Evolutionary conservation across 2,329 filamentous ascomycete genomes (phyloP).

Genomic region (Cadophora malorum): DNA sequence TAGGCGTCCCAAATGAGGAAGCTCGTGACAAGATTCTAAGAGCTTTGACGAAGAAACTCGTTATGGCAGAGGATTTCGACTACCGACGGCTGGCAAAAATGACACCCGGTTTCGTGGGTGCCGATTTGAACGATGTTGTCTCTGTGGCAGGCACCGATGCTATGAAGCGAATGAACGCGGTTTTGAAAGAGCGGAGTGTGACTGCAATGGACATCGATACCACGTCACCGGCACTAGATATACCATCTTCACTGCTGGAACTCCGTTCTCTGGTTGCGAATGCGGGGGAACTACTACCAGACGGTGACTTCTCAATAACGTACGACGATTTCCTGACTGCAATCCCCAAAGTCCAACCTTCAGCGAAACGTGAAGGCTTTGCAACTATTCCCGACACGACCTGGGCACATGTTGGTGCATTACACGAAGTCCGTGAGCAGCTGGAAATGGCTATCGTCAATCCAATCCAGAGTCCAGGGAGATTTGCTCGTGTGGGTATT

Average conservation of each 20-base stretch:
- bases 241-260: conserved; percentile 48
- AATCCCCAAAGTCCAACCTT: conserved; percentile 77
- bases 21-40: conserved; percentile 80
- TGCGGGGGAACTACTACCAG: conserved; percentile 56
- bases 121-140: conserved; percentile 77
- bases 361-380: conserved; percentile 91
- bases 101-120: conserved; percentile 92
- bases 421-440: conserved; percentile 79
- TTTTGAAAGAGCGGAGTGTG: conserved; percentile 41
- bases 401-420: conserved; percentile 90
- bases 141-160: conserved; percentile 48
- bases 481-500: conserved; percentile 79
- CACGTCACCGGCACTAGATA: conserved; percentile 20
- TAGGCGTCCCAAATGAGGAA: conserved; percentile 82
- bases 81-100: conserved; percentile 77
- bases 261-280: conserved; percentile 60
- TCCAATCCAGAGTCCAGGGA: conserved; percentile 82
- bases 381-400: conserved; percentile 92
- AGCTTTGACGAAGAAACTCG: conserved; percentile 71
- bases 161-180: conserved; percentile 47
- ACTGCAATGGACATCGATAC: conserved; percentile 46
- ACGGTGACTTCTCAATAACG: conserved; percentile 63
- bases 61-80: conserved; percentile 73
- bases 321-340: conserved; percentile 77
- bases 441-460: conserved; percentile 87